Evolutionary conservation across 352 stramenopile species (phyloP).

Genomic region (Thalassiosira exigua): DNA sequence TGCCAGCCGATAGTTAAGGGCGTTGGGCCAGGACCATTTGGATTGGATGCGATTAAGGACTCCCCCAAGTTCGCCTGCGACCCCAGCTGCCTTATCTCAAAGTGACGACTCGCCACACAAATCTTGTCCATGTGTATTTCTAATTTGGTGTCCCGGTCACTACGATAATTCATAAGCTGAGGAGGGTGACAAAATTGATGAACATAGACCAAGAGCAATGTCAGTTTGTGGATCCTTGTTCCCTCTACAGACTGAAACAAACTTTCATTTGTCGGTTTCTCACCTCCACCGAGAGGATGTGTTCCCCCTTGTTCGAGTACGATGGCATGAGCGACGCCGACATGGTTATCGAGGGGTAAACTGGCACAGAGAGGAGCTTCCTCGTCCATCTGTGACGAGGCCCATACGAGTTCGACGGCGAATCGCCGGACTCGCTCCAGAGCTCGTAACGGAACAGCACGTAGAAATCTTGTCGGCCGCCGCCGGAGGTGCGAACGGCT

Average conservation of each 20-base stretch:
- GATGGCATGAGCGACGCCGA: conserved; percentile 68
- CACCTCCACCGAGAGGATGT: no score
- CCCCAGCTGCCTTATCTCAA: conserved; percentile 61
- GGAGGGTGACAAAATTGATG: not conserved
- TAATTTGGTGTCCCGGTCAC: conserved; percentile 66
- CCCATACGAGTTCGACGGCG: no score
- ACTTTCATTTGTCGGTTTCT: no score
- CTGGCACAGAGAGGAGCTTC: conserved; percentile 75
- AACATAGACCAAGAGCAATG: not conserved
- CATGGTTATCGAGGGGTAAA: conserved; percentile 77
- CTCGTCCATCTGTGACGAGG: conserved; percentile 67
- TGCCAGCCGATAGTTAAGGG: conserved; percentile 74
- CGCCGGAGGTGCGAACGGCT: conserved; percentile 71
- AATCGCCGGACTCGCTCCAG: conserved; percentile 8
- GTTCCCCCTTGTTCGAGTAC: conserved; percentile 63
- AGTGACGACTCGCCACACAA: conserved; percentile 73
- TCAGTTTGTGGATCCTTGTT: conserved; percentile 12
- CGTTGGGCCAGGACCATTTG: not conserved
- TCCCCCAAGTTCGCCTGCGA: conserved; percentile 52
- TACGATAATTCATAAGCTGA: conserved; percentile 78
- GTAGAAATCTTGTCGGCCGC: conserved; percentile 77
- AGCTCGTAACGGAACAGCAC: conserved; percentile 83
- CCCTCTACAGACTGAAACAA: conserved; percentile 82
- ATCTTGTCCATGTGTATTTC: conserved; percentile 73
- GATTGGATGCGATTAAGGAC: conserved; percentile 11